phyloP scores from a whole-genome alignment of 768 basidiomycete genomes.

The Podaxis mareebaensis region DNA sequence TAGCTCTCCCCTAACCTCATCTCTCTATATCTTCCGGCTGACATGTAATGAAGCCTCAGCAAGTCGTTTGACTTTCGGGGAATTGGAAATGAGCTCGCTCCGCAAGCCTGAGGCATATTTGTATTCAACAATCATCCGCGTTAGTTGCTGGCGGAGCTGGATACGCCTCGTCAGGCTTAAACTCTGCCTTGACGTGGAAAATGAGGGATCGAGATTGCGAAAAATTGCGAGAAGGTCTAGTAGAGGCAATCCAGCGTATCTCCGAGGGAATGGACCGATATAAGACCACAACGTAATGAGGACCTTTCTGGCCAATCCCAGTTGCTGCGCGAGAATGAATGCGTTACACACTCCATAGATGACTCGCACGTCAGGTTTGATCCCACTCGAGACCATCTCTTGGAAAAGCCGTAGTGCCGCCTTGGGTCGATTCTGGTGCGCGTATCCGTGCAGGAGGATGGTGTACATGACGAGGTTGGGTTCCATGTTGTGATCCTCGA shows the following conservation, averaged over 20 bases:
- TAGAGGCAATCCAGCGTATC: constrained; percentile 30
- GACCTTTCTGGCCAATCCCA: constrained; percentile 49
- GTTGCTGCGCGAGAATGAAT: constrained; percentile 58
- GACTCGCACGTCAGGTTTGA: constrained; percentile 69
- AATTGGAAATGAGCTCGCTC: background rate
- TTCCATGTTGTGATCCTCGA: constrained; percentile 47
- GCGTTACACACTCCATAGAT: constrained; percentile 73
- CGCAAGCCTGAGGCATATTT: constrained; percentile 9
- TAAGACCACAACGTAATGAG: constrained; percentile 66
- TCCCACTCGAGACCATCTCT: constrained; percentile 59
- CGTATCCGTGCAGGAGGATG: constrained; percentile 72
- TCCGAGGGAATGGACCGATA: constrained; percentile 59
- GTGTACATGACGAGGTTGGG: constrained; percentile 75
- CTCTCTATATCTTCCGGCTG: constrained; percentile 5
- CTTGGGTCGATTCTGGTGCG: constrained; percentile 55
- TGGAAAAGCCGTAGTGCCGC: constrained; percentile 57
- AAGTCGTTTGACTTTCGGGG: background rate
- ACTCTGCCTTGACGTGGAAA: background rate
- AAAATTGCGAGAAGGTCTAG: constrained; percentile 9
- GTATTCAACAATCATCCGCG: background rate
- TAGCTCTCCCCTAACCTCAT: background rate
- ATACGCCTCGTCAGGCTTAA: background rate
- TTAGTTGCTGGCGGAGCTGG: background rate
- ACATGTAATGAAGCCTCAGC: background rate
- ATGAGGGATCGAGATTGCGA: constrained; percentile 5